Conservation (phyloP, 2,329 filamentous ascomycete genomes). For the Madurella fahalii region DNA sequence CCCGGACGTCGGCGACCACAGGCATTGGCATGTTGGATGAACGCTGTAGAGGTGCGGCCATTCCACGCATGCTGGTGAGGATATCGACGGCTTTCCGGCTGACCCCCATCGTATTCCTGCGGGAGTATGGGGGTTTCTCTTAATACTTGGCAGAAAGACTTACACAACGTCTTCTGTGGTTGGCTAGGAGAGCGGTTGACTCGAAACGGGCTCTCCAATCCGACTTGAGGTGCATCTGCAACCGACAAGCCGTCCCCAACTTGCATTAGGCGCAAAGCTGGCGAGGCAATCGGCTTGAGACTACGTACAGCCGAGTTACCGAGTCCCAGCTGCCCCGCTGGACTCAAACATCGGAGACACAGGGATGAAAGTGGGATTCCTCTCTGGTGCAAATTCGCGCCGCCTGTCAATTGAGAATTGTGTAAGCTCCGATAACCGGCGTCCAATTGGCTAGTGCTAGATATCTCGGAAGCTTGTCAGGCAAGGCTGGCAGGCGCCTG, state of each 20-base stretch:
- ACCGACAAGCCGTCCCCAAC: background rate
- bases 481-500: constrained; percentile 12
- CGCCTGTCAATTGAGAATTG: background rate
- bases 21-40: background rate
- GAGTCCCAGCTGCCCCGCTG: background rate
- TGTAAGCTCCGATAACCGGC: constrained; percentile 13
- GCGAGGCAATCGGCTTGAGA: background rate
- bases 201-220: background rate
- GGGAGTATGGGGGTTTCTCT: constrained; percentile 6
- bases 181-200: background rate
- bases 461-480: constrained; percentile 1
- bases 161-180: constrained; percentile 4
- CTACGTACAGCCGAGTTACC: background rate
- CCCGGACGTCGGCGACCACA: constrained; percentile 14
- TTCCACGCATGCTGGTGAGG: background rate
- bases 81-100: constrained; percentile 11
- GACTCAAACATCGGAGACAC: background rate
- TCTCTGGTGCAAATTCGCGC: background rate
- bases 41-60: background rate
- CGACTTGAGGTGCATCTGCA: background rate
- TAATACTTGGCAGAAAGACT: constrained; percentile 4
- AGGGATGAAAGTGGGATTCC: background rate
- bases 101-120: background rate
- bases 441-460: constrained; percentile 14
- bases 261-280: background rate